Base-by-base conservation (phyloP, 2,329 filamentous ascomycete species). In the Calonectria ilicicola region DNA sequence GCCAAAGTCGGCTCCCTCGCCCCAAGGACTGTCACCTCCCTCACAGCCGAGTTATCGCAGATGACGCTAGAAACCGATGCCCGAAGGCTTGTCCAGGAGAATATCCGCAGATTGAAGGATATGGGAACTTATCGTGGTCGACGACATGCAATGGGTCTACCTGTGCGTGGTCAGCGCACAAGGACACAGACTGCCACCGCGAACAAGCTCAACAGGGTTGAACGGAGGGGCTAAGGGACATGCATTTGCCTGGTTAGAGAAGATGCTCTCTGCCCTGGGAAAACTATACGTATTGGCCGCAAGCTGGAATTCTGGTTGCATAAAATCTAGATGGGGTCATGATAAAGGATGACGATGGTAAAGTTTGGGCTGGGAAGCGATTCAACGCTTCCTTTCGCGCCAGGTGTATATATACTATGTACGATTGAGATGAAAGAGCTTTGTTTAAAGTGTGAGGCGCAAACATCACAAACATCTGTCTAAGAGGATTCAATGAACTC, bases 21-120 rank as follows among this genome's bases (percentile, higher is more conserved):
- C 53, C 91, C 93, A 72, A 92, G 93, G 82, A 96, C 95, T 73
- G 87, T 98, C 77, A 93, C 95, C 65, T 93, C 94, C 66, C 88
- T 99, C 73, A 97, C 94, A 26, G 93, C 93, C 64, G 95, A 98
- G 81, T 88, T 99, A 47, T 94, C 95, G 19, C 93, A 92, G 67
- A 96, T 99, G 95, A 98, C 94, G 72, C 95, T 98, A 80, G 97
- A 98, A 84, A 98, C 94, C 83, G 96, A 98, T 80, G 89, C 97
- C 75, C 89, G 92, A 80, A 91, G 93, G 81, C 87, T 94, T 72
- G 86, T 98, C 44, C 89, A 93, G 80, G 95, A 98, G 63, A 97
- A 98, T 81, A 98, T 99, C 78, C 89, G 89, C 82, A 89, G 96
- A 72, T 81, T 99, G 83, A 94, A 94, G 82, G 96, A 98, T 80